phyloP scores from a whole-genome alignment of 2,329 filamentous ascomycete species.

The Fusarium floridanum region DNA sequence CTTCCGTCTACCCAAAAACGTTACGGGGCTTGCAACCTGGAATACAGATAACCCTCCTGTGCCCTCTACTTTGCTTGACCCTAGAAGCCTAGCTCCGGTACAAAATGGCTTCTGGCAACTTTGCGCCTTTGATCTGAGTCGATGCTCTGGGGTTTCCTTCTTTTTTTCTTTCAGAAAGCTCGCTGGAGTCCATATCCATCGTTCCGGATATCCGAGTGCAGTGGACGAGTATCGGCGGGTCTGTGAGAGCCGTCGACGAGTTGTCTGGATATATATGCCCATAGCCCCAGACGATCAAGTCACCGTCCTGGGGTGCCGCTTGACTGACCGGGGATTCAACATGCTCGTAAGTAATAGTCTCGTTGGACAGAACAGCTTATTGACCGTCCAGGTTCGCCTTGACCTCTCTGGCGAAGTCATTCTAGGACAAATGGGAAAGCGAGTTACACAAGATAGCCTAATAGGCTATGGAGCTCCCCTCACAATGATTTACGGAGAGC shows the following conservation, averaged over 20 bases:
- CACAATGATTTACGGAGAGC: neutral
- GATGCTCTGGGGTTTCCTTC: neutral
- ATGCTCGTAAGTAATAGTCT: neutral
- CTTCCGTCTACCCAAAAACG: neutral
- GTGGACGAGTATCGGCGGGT: neutral
- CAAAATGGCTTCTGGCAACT: neutral
- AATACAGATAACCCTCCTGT: neutral
- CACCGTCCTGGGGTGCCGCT: neutral
- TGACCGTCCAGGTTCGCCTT: neutral
- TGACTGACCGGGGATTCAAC: neutral
- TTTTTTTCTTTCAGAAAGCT: neutral
- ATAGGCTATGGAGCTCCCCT: neutral
- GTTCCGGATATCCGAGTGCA: neutral
- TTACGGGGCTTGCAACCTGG: neutral
- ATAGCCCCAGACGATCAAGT: neutral
- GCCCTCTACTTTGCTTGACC: neutral
- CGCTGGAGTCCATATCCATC: neutral
- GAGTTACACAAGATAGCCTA: neutral
- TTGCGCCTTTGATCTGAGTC: neutral
- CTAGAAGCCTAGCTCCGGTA: neutral
- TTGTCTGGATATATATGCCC: neutral
- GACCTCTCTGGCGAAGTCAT: neutral
- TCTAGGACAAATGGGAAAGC: neutral
- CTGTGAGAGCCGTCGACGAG: neutral
- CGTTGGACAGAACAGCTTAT: rapidly evolving